Conservation (phyloP, 2,329 filamentous ascomycete species). For the Aspergillus eucalypticola region DNA sequence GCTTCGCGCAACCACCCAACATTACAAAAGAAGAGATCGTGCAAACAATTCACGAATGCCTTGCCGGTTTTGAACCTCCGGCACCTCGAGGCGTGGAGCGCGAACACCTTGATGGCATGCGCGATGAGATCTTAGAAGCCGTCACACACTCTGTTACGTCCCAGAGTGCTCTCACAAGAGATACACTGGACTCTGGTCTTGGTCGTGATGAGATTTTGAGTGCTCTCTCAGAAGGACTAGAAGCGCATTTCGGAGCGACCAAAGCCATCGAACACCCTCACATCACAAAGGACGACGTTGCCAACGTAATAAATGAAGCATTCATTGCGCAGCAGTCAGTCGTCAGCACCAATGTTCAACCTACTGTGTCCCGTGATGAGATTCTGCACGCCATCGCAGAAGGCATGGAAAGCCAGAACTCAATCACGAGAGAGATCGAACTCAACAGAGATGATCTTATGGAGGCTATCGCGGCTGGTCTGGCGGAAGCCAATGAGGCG, state of each 20-base stretch:
- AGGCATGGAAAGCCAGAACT: slow-evolving; percentile 53
- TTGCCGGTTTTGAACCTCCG: slow-evolving; percentile 68
- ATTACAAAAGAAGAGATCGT: slow-evolving; percentile 82
- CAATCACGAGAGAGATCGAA: slow-evolving; percentile 60
- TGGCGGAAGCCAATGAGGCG: slow-evolving; percentile 56
- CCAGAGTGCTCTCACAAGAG: slow-evolving; percentile 34
- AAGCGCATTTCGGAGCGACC: slow-evolving; percentile 45
- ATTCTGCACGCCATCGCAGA: slow-evolving; percentile 61
- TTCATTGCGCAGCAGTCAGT: slow-evolving; percentile 33
- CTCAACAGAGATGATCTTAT: slow-evolving; percentile 56
- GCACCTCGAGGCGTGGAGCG: slow-evolving; percentile 23
- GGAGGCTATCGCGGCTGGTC: slow-evolving; percentile 58
- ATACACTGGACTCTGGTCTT: slow-evolving; percentile 39
- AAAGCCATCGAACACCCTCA: slow-evolving; percentile 57
- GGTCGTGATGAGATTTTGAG: slow-evolving; percentile 61
- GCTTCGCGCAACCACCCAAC: slow-evolving; percentile 70
- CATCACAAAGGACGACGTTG: slow-evolving; percentile 34
- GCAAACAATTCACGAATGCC: slow-evolving; percentile 77
- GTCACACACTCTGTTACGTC: slow-evolving; percentile 32
- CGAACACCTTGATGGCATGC: slow-evolving; percentile 31
- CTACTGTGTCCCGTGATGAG: slow-evolving; percentile 54
- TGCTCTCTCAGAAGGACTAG: slow-evolving; percentile 60
- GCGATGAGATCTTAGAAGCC: slow-evolving; percentile 38
- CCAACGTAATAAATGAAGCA: slow-evolving; percentile 34
- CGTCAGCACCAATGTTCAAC: slow-evolving; percentile 36